These are phyloP conservation scores for Lotus japonicus DNA, from an alignment of 306 rosid species.

Conservation along the genomic window DNA sequence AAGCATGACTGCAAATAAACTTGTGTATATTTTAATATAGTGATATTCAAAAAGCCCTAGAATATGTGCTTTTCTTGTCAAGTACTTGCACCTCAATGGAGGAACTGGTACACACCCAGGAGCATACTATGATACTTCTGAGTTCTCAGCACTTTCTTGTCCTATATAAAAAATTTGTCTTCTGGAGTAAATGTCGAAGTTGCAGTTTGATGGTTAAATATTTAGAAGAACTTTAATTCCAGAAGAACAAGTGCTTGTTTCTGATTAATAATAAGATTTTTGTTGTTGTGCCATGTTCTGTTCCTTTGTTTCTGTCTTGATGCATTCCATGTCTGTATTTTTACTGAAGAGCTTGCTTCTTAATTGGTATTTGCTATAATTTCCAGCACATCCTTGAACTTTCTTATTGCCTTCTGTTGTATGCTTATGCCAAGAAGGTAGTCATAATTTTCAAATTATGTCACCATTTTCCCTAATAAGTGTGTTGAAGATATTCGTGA, in stretches of 20 bases:
- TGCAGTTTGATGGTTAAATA: background rate
- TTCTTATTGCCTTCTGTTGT: background rate
- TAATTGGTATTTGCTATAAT: background rate
- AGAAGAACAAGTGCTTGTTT: too few species aligned
- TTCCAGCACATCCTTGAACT: background rate
- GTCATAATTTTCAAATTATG: conserved; percentile 4
- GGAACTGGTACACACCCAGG: conserved; percentile 5
- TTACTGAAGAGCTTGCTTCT: background rate
- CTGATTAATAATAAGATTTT: background rate
- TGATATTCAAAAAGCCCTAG: background rate
- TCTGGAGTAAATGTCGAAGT: background rate
- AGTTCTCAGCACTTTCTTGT: background rate
- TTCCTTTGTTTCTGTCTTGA: background rate
- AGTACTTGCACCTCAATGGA: background rate
- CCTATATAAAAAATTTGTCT: background rate
- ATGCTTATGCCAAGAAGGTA: background rate
- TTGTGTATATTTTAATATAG: background rate
- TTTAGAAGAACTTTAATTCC: background rate
- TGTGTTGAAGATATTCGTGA: background rate
- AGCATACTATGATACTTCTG: background rate
- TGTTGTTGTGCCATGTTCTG: background rate
- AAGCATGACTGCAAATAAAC: background rate
- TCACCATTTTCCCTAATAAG: background rate
- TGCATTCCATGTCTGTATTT: conserved; percentile 6
- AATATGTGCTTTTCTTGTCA: background rate